Evolutionary conservation across 805 yeast genomes (phyloP), one percentile per base, ranked within the genome.

Genomic region (Tetrapisispora namnaoensis): DNA sequence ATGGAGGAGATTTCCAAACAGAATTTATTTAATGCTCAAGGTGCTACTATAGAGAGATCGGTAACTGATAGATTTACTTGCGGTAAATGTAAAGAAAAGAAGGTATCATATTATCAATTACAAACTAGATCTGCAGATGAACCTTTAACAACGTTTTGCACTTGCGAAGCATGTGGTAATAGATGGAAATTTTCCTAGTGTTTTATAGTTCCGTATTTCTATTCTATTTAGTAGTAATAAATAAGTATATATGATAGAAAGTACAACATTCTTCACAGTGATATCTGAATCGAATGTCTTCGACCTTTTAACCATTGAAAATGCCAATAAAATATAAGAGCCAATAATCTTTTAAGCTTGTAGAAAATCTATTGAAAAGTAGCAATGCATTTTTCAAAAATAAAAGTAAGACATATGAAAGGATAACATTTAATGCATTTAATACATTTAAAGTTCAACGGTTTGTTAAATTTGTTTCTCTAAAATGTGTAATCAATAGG

Each of bases 121-220:
- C 99, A 93, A 74, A 93, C 99, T 34, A 77, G 99, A 69, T 86
- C 96, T 50, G 99, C 99, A 18, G 99, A 93, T 79, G 99, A 93
- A 70, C 99, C 99, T 51, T 77, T 93, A 61, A 93, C 99, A 8
- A 93, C 99, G 1, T 93, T 93, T 66, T 93, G 99, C 73, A 90
- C 96, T 3, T 93, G 99, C 72, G 97, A 90, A 62, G 87, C 80
- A 55, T 93, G 99, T 72, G 98, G 98, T 53, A 88, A 93, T 63
- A 79, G 98, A 68, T 93, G 99, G 99, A 93, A 93, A 69, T 93
- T 93, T 65, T 86, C 95, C 32, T 90, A 66, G 57, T 13, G 16
- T 21, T 10, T n/a, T 27, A 10, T 18, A 32, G 24, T 24, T 24
- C 28, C 8, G 8, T 24, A 17, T 16, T 42, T 41, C 4, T 42